These are phyloP conservation scores for Heritiera littoralis DNA, from an alignment of 345 rosid genomes.

Conservation along the genomic window DNA sequence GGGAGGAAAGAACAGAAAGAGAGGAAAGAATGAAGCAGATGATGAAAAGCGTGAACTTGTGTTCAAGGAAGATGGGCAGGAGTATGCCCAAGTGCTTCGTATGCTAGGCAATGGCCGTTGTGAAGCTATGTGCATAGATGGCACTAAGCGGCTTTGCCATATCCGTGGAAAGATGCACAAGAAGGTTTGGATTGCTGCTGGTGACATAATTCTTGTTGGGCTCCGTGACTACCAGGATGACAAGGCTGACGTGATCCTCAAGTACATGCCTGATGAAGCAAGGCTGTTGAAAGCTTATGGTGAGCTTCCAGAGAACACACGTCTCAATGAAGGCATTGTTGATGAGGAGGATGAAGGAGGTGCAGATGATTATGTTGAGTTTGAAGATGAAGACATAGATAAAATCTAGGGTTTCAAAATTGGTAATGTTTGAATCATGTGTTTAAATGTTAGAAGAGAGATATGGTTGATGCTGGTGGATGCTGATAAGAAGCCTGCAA, in stretches of 20 bases:
- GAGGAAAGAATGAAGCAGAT: slow-evolving; percentile 66
- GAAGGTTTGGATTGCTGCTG: slow-evolving; percentile 88
- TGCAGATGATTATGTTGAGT: slow-evolving; percentile 71
- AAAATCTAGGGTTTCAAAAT: slow-evolving; percentile 44
- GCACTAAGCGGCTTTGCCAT: slow-evolving; percentile 53
- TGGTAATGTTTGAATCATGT: slow-evolving; percentile 4
- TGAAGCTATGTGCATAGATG: slow-evolving; percentile 60
- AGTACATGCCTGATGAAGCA: slow-evolving; percentile 83
- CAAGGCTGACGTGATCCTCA: slow-evolving; percentile 80
- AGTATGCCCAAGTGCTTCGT: slow-evolving; percentile 54
- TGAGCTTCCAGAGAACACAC: slow-evolving; percentile 69
- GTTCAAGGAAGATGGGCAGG: slow-evolving; percentile 65
- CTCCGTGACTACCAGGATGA: slow-evolving; percentile 81
- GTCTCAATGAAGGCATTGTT: slow-evolving; percentile 72
- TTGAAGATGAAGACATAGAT: slow-evolving; percentile 80
- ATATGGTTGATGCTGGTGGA: slow-evolving; percentile 5
- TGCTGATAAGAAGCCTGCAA: slow-evolving; percentile 12
- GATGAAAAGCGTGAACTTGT: slow-evolving; percentile 60
- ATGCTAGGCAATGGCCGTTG: slow-evolving; percentile 66
- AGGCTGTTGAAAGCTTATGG: slow-evolving; percentile 78
- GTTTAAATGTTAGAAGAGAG: slow-evolving; percentile 7
- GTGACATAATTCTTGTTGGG: slow-evolving; percentile 75
- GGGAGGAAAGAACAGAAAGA: slow-evolving; percentile 68
- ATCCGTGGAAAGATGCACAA: slow-evolving; percentile 71
- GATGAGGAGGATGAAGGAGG: slow-evolving; percentile 57